Percentiles rank a stretch among this genome's conserved stretches.
phyloP scores from a whole-genome alignment of 1,284 basidiomycete genomes.

The Exobasidium rhododendri region DNA sequence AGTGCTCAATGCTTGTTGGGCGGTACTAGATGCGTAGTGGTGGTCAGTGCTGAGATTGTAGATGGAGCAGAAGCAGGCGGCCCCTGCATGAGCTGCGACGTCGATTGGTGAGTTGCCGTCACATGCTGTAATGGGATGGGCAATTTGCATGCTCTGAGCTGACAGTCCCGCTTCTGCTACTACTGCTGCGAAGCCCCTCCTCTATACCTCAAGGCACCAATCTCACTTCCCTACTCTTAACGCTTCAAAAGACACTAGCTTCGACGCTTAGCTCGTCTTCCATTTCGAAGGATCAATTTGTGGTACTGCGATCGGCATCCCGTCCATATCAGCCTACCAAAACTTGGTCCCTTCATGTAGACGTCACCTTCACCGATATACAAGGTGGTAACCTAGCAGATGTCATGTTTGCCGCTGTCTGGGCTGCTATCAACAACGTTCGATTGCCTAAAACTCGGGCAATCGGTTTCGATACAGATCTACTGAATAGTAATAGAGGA shows the following conservation, averaged over 20 bases:
- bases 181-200: not conserved
- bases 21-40: conserved; percentile 44
- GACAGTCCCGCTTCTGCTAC: not conserved
- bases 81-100: conserved; percentile 29
- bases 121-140: not conserved
- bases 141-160: not conserved
- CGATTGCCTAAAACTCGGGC: conserved; percentile 37
- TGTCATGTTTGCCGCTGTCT: conserved; percentile 41
- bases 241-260: not conserved
- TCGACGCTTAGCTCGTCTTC: not conserved
- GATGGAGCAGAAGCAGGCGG: conserved; percentile 18
- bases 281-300: not conserved
- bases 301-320: not conserved
- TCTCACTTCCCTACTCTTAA: conserved; percentile 13
- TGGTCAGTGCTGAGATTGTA: conserved; percentile 43
- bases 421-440: conserved; percentile 38
- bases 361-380: conserved; percentile 38
- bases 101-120: conserved; percentile 24
- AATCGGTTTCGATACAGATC: conserved; percentile 34
- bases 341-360: conserved; percentile 45
- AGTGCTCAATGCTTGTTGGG: conserved; percentile 38
- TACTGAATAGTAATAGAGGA: not conserved
- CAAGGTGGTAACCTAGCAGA: conserved; percentile 49
- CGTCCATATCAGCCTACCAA: not conserved
- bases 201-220: conserved; percentile 3